phyloP scores from a whole-genome alignment of 805 yeast species.

The Torulaspora franciscae region DNA sequence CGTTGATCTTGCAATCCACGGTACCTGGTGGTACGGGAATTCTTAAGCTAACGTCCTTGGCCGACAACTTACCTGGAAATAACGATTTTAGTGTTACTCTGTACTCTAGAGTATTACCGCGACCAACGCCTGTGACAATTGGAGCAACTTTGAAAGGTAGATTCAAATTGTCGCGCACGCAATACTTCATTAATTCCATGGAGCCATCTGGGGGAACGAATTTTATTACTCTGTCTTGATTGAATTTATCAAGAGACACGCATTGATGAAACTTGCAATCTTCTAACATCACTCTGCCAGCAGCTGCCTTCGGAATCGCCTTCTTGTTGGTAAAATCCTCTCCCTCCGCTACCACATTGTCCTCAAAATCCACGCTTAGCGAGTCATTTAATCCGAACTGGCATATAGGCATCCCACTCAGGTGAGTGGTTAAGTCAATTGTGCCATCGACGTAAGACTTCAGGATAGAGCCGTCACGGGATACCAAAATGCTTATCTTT shows the following conservation, averaged over 20 bases:
- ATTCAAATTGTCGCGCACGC: slow-evolving; percentile 52
- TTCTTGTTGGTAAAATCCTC: slow-evolving; percentile 31
- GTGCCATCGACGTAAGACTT: slow-evolving; percentile 73
- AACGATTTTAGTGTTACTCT: slow-evolving; percentile 58
- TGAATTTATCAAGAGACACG: slow-evolving; percentile 67
- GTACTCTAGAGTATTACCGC: slow-evolving; percentile 48
- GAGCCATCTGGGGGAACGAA: slow-evolving; percentile 87
- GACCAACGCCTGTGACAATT: slow-evolving; percentile 40
- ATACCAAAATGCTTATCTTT: slow-evolving; percentile 63
- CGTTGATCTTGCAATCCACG: slow-evolving; percentile 43
- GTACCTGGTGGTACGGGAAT: slow-evolving; percentile 69
- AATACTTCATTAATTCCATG: slow-evolving; percentile 76
- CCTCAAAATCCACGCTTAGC: slow-evolving; percentile 22
- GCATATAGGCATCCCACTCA: slow-evolving; percentile 81
- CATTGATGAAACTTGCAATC: slow-evolving; percentile 87
- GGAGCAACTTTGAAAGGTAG: slow-evolving; percentile 70
- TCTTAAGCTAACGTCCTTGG: slow-evolving; percentile 56
- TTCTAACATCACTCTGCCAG: slow-evolving; percentile 53
- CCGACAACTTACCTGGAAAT: slow-evolving; percentile 53
- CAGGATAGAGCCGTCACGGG: slow-evolving; percentile 57
- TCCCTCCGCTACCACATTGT: slow-evolving; percentile 13
- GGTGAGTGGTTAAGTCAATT: slow-evolving; percentile 61
- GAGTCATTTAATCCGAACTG: slow-evolving; percentile 70
- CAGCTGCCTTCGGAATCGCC: slow-evolving; percentile 38
- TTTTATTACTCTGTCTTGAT: slow-evolving; percentile 55